Conservation (phyloP, 2,329 filamentous ascomycete species). For the Xylariomycetidae sp. region DNA sequence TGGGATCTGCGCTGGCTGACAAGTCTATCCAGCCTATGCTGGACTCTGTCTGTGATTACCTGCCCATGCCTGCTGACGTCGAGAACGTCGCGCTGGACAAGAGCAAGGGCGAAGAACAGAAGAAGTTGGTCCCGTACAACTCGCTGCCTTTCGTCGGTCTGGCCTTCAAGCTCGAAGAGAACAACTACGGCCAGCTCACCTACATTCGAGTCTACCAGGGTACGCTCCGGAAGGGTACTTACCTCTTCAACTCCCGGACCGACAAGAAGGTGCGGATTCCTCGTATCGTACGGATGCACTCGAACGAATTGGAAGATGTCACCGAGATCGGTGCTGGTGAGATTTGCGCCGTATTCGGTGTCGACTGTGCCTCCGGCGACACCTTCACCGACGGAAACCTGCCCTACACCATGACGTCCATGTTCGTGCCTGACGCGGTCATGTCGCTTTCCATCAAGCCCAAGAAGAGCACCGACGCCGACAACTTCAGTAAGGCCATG, state of each 20-base stretch:
- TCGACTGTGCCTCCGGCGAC: conserved; percentile 95
- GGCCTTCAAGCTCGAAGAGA: conserved; percentile 98
- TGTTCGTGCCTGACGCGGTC: conserved; percentile 97
- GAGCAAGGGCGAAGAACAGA: conserved; percentile 68
- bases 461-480: conserved; percentile 83
- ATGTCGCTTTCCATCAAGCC: conserved; percentile 97
- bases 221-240: conserved; percentile 76
- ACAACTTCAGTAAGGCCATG: conserved; percentile 98
- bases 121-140: conserved; percentile 89
- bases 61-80: conserved; percentile 86
- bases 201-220: conserved; percentile 99
- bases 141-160: conserved; percentile 89
- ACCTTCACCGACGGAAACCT: conserved; percentile 93
- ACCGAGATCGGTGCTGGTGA: conserved; percentile 89
- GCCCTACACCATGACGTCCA: conserved; percentile 93
- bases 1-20: conserved; percentile 92
- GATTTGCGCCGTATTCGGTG: conserved; percentile 96
- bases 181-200: conserved; percentile 95
- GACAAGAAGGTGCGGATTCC: conserved; percentile 96
- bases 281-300: conserved; percentile 98
- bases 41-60: conserved; percentile 91
- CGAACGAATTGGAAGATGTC: conserved; percentile 98
- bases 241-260: conserved; percentile 88
- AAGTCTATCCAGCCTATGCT: conserved; percentile 96
- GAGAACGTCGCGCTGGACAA: conserved; percentile 85